Conservation (phyloP, 106 monocot genomes). For the Cymbidium sinense region DNA sequence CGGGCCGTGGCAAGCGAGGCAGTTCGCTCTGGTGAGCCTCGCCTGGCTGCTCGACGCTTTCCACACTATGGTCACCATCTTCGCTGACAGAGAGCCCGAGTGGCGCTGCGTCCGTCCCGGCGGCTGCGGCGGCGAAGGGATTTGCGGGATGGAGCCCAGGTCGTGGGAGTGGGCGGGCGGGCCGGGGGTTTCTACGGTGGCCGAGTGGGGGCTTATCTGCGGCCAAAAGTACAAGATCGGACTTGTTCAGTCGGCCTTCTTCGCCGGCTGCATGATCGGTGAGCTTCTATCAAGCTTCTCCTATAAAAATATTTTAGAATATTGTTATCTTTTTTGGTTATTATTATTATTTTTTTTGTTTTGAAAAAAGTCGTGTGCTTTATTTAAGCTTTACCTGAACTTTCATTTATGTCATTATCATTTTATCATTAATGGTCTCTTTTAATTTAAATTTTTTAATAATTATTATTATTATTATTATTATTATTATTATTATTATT, state of each 20-base stretch:
- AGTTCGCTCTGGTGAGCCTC: conserved; percentile 16
- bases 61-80: conserved; percentile 22
- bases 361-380: too few species aligned
- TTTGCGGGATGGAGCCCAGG: conserved; percentile 24
- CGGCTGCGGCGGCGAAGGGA: neutral
- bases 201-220: conserved; percentile 71
- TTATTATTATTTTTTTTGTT: too few species aligned
- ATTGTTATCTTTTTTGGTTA: neutral
- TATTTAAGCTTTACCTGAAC: too few species aligned
- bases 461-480: too few species aligned
- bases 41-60: conserved; percentile 18
- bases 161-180: conserved; percentile 35
- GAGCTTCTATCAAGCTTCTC: too few species aligned
- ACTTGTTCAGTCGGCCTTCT: conserved; percentile 71
- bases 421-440: too few species aligned
- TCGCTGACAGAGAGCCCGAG: conserved; percentile 9
- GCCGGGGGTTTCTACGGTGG: conserved; percentile 9
- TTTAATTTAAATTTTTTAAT: too few species aligned
- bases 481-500: too few species aligned
- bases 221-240: conserved; percentile 73
- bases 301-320: too few species aligned
- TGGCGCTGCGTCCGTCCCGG: conserved; percentile 11
- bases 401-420: too few species aligned
- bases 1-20: conserved; percentile 20
- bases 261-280: conserved; percentile 87